Base-by-base conservation (phyloP, 495 filamentous ascomycete genomes). In the Cryomyces antarcticus region DNA sequence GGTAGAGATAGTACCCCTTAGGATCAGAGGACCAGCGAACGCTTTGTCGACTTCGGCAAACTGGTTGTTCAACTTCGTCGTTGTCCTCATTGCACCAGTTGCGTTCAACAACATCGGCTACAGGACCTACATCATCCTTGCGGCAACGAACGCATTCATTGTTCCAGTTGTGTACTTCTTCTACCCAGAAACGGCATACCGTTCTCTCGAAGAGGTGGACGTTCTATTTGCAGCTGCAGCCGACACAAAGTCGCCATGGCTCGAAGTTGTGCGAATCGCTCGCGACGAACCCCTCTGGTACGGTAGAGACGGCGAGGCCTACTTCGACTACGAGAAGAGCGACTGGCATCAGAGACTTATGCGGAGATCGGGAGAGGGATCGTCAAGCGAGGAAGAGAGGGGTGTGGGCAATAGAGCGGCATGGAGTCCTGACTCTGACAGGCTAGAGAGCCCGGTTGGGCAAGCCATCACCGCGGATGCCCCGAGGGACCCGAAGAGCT, bases 91-190 rank as follows among this genome's bases (percentile, higher is more conserved):
- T 45, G 79, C 78, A 0, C 80, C 81, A 0, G 63, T 80, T 0
- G 66, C 74, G 0, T 84, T 83, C 55, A 55, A 72, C 42, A 71
- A 63, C 37, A 83, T 83, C 49, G 57, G 59, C 10, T 83, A 78
- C 54, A 61, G 70, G 57, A 83, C 78, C 3, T 87, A 85, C 53
- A 75, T 82, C 52, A 80, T 83, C 52, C 85, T 85, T 52, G 81
- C 80, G 10, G 75, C 75, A 45, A 79, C 80, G 65, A 84, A 84
- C 57, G 75, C 73, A 38, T 66, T 70, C 53, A 81, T 83, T 54
- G 63, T 82, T 43, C 77, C 76, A 0, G 63, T 71, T 5, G 67
- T 79, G 41, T 82, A 77, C 60, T 78, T 80, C 66, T 78, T 82
- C 69, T 82, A 78, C 54, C 78, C 78, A 0, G 79, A 83, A 54